Percentiles rank a stretch among this genome's conserved stretches.
phyloP scores from a whole-genome alignment of 352 stramenopile genomes.

The Pythium phragmiticola region DNA sequence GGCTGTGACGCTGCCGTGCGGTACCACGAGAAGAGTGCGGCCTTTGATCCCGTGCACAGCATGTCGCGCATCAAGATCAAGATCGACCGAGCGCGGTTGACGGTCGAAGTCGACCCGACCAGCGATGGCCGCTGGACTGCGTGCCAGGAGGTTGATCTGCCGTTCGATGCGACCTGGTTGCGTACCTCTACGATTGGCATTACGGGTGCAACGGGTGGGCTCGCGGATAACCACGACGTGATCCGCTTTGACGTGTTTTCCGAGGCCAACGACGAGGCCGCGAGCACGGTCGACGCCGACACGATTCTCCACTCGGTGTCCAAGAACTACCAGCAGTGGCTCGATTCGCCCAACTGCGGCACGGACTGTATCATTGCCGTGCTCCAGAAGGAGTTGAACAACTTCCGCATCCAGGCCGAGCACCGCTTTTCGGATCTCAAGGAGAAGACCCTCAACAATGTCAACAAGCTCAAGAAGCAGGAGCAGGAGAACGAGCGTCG shows the following conservation, averaged over 20 bases:
- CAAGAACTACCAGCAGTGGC: slow-evolving; percentile 83
- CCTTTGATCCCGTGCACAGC: slow-evolving; percentile 81
- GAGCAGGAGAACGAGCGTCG: slow-evolving; percentile 76
- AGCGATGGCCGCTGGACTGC: slow-evolving; percentile 56
- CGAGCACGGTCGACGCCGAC: slow-evolving; percentile 55
- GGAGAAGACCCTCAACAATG: slow-evolving; percentile 84
- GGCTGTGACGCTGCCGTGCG: slow-evolving; percentile 79
- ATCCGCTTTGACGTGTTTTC: slow-evolving; percentile 74
- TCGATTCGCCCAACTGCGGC: slow-evolving; percentile 76
- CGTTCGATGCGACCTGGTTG: slow-evolving; percentile 70
- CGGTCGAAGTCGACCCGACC: slow-evolving; percentile 68
- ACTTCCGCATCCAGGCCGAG: slow-evolving; percentile 80
- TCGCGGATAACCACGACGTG: slow-evolving; percentile 87
- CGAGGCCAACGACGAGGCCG: slow-evolving; percentile 47
- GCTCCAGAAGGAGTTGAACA: slow-evolving; percentile 74
- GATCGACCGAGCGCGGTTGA: slow-evolving; percentile 53
- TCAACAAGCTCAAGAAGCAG: slow-evolving; percentile 71
- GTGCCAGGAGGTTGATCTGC: slow-evolving; percentile 64
- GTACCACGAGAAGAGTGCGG: slow-evolving; percentile 75
- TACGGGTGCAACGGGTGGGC: slow-evolving; percentile 66
- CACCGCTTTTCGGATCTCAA: slow-evolving; percentile 83
- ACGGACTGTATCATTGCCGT: slow-evolving; percentile 76
- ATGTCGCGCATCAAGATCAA: slow-evolving; percentile 79
- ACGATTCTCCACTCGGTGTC: slow-evolving; percentile 77
- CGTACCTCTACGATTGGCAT: slow-evolving; percentile 61